Conservation (phyloP, 1,284 basidiomycete species). For the Anthracocystis panici-leucophaei region DNA sequence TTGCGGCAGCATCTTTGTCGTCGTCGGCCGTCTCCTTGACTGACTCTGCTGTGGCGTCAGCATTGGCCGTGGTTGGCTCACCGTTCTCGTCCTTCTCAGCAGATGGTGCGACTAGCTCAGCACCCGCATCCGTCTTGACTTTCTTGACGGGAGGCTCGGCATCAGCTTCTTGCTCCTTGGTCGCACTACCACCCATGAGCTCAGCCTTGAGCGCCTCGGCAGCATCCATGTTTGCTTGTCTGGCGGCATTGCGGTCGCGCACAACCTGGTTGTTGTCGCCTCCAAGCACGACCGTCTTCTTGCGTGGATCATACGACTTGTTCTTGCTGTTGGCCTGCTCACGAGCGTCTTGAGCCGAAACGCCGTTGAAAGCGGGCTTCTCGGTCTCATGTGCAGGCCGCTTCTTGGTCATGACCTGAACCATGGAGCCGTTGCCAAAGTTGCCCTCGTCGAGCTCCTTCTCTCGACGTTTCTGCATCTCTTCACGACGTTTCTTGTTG, state of each 20-base stretch:
- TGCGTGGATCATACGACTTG: slow-evolving; percentile 47
- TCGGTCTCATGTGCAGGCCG: slow-evolving; percentile 39
- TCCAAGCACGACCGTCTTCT: slow-evolving; percentile 56
- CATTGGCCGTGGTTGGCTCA: slow-evolving; percentile 30
- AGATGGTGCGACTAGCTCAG: slow-evolving; percentile 19
- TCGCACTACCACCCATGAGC: slow-evolving; percentile 74
- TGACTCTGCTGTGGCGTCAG: slow-evolving; percentile 64
- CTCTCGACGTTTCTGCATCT: slow-evolving; percentile 69
- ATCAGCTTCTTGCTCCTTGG: slow-evolving; percentile 69
- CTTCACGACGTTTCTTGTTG: slow-evolving; percentile 81
- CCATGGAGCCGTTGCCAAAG: slow-evolving; percentile 43
- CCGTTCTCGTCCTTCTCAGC: slow-evolving; percentile 22
- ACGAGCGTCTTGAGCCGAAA: slow-evolving; percentile 31
- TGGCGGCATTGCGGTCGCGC: slow-evolving; percentile 56
- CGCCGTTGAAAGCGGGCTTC: slow-evolving; percentile 51
- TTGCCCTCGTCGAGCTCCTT: slow-evolving; percentile 47
- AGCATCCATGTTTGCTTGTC: slow-evolving; percentile 95
- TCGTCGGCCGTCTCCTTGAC: slow-evolving; percentile 31
- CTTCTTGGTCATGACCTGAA: slow-evolving; percentile 29
- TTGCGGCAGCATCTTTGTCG: slow-evolving; percentile 16
- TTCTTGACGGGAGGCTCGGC: slow-evolving; percentile 32
- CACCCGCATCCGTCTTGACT: slow-evolving; percentile 39
- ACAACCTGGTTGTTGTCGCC: slow-evolving; percentile 63
- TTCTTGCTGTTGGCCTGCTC: slow-evolving; percentile 63
- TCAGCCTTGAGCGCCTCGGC: slow-evolving; percentile 93